Evolutionary conservation across 116 monocot genomes (phyloP), one percentile per base, ranked within the genome.

Genomic region (Iris pallida): DNA sequence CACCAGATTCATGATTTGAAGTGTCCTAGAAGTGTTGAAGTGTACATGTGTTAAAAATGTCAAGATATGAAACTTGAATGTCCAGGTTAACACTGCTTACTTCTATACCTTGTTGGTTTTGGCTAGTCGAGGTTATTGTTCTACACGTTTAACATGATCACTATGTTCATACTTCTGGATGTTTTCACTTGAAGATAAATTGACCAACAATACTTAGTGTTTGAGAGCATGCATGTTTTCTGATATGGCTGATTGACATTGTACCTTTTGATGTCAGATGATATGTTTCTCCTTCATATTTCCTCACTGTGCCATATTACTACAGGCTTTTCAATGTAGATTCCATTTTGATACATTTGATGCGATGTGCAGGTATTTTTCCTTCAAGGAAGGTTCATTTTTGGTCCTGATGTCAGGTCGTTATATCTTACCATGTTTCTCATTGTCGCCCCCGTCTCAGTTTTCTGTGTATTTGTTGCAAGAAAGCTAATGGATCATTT

Each of bases 351-450:
- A 19, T 1, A 13, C 47, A 43, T 1, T 65, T 59, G 54, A 61
- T 59, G n/a, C 16, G 16, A 30, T 75, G 47, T 55, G 62, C 76
- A 86, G 86, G 47, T 79, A 52, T 86, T 86, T 76, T 76, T 81
- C 56, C 68, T 86, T 70, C 61, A 67, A 58, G 86, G 82, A 58
- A 81, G 86, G 62, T 76, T 86, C 16, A 82, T 86, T 67, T 86
- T 86, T 76, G 86, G 82, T 43, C 86, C 86, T 42, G 86, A 86
- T 73, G 81, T 70, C 54, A 79, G 82, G 45, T 86, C 86, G n/a
- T 40, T 82, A 57, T 79, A 76, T 60, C 59, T 86, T 55, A 86
- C 86, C 49, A 79, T 82, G 15, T 75, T 78, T 67, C 81, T 86
- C 55, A 81, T 86, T 65, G 65, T 79, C 12, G 81, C 70, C 5